Base-by-base conservation (phyloP, 345 rosid genomes). In the Reutealis trisperma region DNA sequence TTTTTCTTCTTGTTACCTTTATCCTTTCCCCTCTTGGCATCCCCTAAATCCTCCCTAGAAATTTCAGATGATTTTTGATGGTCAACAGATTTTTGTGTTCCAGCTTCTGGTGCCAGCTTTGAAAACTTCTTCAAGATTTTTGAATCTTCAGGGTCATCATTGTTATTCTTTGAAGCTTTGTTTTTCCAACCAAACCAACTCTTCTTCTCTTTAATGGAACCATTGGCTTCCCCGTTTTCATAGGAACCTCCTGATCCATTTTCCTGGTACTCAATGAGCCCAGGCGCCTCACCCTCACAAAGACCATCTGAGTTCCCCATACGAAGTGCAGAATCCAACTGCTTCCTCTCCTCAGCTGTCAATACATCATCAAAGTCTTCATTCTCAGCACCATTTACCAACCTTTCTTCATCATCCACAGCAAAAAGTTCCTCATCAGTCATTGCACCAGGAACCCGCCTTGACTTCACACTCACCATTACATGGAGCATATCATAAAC, bases 391-490 rank as follows among this genome's bases (percentile, higher is more conserved):
- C 87, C 88, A 71, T 86, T 89, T 44, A 76, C 93, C 65, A 86
- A 70, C 74, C 87, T 85, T 25, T 91, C 98, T 75, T 91, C 99
- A 67, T 89, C 88, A 60, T 90, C 95, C 82, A 81, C 94, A 1
- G 99, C 84, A 84, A 96, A 96, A 65, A 96, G 95, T 75, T 96
- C 99, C 80, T 94, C 98, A 83, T 94, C 99, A 75, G 97, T 92
- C 95, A 94, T 88, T 57, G 99, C 98, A 81, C 99, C 99, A 21
- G 99, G 98, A 82, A 96, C 98, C 58, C 97, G 80, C 68, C 99
- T 92, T 30, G 98, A 96, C 80, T 96, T 96, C 83, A 96, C 94
- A 73, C 98, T 94, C 69, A 94, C 97, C 91, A 94, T 89, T 77
- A 96, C 99, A 84, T 93, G 89, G 74, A 92, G 94, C 99, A 96